Evolutionary conservation across 306 rosid species (phyloP), one percentile per base, ranked within the genome.

Genomic region (Casuarina equisetifolia): DNA sequence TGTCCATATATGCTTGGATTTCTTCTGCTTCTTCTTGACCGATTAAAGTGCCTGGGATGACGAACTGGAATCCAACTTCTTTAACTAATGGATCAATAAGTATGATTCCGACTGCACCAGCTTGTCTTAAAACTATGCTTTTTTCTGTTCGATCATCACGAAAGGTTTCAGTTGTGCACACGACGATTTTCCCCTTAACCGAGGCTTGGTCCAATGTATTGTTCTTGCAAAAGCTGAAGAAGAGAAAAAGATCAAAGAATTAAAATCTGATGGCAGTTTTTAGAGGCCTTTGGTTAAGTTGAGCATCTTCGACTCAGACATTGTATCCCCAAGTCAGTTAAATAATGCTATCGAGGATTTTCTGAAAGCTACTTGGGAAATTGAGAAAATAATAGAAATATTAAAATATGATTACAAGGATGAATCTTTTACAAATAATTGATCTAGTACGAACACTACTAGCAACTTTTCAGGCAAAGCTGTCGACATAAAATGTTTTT

Each of bases 61-160:
- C 83, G 76, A 85, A 86, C 76, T 88, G 89, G 71, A 87, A 90
- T 57, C 89, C 91, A 54, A 90, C 40, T 17, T 87, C 89, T 84
- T 82, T 87, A 46, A 86, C 79, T 69, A 76, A 75, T 69, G 90
- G 86, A 76, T 92, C 97, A 59, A 88, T 85, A 38, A 86, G 90
- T 75, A 90, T 90, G 90, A 88, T 85, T 76, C 97, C 93, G 73
- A 90, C 91, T n/a, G 88, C 94, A 50, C 91, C 93, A 69, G 91
- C 93, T 76, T 88, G 74, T 79, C 43, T 80, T 80, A 86, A 59
- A 62, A 36, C 12, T 15, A 49, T 44, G 76, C 91, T 79, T 81
- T 86, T 91, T 38, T 73, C 59, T 72, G 0, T 5, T 62, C 89
- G 83, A 52, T 76, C 36, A 81, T 88, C 92, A 5, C 25, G 50